phyloP scores from a whole-genome alignment of 1,284 basidiomycete species.

The Peniophora sp. region DNA sequence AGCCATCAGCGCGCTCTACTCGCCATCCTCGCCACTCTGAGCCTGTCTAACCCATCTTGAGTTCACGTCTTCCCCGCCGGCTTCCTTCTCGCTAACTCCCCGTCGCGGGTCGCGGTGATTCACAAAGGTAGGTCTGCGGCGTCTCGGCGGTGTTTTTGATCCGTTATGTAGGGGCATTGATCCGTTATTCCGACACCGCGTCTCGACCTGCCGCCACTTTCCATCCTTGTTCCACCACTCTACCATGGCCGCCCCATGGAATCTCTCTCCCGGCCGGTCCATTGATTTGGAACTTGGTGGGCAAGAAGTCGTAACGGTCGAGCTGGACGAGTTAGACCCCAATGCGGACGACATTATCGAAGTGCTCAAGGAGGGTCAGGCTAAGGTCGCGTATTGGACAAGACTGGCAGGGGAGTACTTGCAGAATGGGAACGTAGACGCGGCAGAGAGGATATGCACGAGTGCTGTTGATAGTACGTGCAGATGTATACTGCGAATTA shows the following conservation, averaged over 20 bases:
- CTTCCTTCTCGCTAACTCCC: too few relatives aligned
- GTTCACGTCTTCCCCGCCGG: too few relatives aligned
- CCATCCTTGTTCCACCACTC: slow-evolving; percentile 4
- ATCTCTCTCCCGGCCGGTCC: slow-evolving; percentile 20
- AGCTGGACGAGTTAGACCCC: slow-evolving; percentile 70
- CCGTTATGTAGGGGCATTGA: too few relatives aligned
- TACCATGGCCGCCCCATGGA: slow-evolving; percentile 9
- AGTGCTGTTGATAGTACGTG: slow-evolving; percentile 57
- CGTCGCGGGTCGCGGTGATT: too few relatives aligned
- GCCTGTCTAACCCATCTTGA: too few relatives aligned
- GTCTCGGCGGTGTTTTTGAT: too few relatives aligned
- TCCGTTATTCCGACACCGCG: too few relatives aligned
- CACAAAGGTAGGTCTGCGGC: too few relatives aligned
- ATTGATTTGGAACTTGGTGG: slow-evolving; percentile 61
- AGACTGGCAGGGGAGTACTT: slow-evolving; percentile 74
- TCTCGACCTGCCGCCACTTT: neutral
- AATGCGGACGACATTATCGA: slow-evolving; percentile 67
- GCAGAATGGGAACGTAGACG: slow-evolving; percentile 57
- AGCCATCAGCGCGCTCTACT: too few relatives aligned
- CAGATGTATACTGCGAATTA: neutral
- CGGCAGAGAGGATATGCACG: slow-evolving; percentile 61
- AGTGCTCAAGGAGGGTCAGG: slow-evolving; percentile 60
- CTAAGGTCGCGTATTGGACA: slow-evolving; percentile 67
- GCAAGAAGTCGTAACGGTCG: slow-evolving; percentile 74
- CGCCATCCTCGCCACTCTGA: too few relatives aligned